Evolutionary conservation across 2,329 filamentous ascomycete species (phyloP), one percentile per base, ranked within the genome.

Genomic region (Fusarium concolor): DNA sequence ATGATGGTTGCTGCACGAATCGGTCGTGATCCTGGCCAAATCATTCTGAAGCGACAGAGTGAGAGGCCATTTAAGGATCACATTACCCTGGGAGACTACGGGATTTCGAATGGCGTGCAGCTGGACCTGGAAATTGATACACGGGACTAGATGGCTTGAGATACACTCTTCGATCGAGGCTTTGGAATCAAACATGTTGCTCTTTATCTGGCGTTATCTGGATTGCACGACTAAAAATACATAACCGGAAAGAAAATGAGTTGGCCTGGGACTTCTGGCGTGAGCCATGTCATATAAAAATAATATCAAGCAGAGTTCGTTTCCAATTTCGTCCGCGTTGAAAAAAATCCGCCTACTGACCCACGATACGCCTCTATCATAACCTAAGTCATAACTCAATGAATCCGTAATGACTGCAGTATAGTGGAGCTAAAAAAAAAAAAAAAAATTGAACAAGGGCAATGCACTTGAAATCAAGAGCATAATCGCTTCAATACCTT

Each of bases 31-130:
- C 91, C 94, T 43, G 92, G 95, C 75, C 93, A 97, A 81, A 97
- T 98, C 68, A 85, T 97, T 81, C 80, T 98, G 62, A 96, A 96
- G 84, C 85, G 95, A 71, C 95, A 98, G 80, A 93, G 94, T 14
- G 93, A 97, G 81, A 82, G 94, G 68, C 94, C 95, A 24, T 97
- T 98, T 79, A 97, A 97, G 83, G 94, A 98, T 76, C 87, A 91
- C 72, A 85, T 97, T 63, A 94, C 89, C 33, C 79, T 97, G 72
- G 92, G 92, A 75, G 95, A 98, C 81, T 98, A 97, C 79, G 93
- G 92, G n/a, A 90, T 98, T 58, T 93, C 91, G 73, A 96, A 96
- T 80, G 95, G 95, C 11, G 94, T 97, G 75, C 87, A 89, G 79
- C 77, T 89, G 46, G 87, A 89, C 70, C 78, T 89, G 41, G 87